Evolutionary conservation across 495 filamentous ascomycete species (phyloP).

Genomic region (Tuber brumale): DNA sequence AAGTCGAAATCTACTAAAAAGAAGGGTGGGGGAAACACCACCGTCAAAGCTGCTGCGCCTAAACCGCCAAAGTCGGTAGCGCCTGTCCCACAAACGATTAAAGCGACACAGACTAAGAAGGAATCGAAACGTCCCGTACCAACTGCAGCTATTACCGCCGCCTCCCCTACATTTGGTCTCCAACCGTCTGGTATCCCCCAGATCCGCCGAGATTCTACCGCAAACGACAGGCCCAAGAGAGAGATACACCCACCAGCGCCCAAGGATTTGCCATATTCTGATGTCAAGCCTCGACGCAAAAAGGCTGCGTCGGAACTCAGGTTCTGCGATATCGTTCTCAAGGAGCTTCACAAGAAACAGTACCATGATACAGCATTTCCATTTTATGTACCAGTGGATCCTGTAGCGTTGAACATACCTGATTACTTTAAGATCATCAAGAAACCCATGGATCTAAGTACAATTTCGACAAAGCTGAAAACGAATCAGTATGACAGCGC

Average conservation of each 20-base stretch:
- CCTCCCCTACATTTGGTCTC: conserved; percentile 66
- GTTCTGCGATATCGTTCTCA: conserved; percentile 77
- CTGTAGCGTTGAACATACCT: conserved; percentile 89
- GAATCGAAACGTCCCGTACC: conserved; percentile 46
- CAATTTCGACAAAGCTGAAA: conserved; percentile 66
- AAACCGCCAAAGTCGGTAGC: conserved; percentile 23
- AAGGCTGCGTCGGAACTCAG: conserved; percentile 81
- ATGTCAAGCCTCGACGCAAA: conserved; percentile 81
- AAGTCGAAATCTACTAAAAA: conserved; percentile 50
- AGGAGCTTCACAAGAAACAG: conserved; percentile 69
- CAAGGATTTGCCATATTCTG: conserved; percentile 77
- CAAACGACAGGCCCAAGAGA: conserved; percentile 75
- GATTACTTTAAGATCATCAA: conserved; percentile 89
- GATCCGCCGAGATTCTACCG: conserved; percentile 83
- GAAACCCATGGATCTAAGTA: conserved; percentile 89
- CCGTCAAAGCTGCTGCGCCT: conserved; percentile 42
- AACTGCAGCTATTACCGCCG: conserved; percentile 50
- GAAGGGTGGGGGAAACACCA: conserved; percentile 48
- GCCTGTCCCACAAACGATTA: conserved; percentile 40
- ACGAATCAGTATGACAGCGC: conserved; percentile 73
- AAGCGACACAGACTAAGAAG: conserved; percentile 35
- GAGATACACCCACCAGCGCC: conserved; percentile 86
- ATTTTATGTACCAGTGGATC: conserved; percentile 80
- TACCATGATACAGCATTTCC: conserved; percentile 58
- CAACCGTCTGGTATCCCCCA: conserved; percentile 76